phyloP scores from a whole-genome alignment of 257 asterid genomes.

The Primulina huaijiensis region DNA sequence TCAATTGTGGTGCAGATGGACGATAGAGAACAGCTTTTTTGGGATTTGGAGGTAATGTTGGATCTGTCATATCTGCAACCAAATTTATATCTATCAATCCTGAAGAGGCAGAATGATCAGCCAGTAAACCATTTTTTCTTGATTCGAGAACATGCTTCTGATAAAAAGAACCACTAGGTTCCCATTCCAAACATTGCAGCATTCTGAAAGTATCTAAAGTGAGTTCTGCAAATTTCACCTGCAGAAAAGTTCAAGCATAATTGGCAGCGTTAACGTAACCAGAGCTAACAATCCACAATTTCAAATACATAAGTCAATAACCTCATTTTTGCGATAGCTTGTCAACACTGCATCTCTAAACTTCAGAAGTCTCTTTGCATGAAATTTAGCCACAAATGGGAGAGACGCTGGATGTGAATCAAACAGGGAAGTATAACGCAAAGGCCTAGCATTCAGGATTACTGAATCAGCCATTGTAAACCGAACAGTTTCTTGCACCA shows the following conservation, averaged over 20 bases:
- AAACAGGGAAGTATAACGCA: conserved; percentile 63
- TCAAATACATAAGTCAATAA: conserved; percentile 24
- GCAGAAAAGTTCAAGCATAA: conserved; percentile 28
- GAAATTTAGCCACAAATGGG: conserved; percentile 80
- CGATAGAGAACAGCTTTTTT: conserved; percentile 84
- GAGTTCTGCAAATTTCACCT: conserved; percentile 94
- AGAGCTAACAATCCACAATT: conserved; percentile 7
- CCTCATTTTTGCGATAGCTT: conserved; percentile 93
- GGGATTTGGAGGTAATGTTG: conserved; percentile 93
- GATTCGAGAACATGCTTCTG: conserved; percentile 57
- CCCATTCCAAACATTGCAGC: conserved; percentile 99
- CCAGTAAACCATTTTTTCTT: conserved; percentile 54
- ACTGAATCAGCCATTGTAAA: conserved; percentile 63
- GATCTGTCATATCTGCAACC: conserved; percentile 87
- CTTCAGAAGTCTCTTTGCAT: conserved; percentile 87
- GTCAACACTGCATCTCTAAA: conserved; percentile 84
- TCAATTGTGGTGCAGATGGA: conserved; percentile 74
- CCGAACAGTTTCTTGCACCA: conserved; percentile 80
- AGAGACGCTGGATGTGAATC: conserved; percentile 86
- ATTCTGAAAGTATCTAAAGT: conserved; percentile 90
- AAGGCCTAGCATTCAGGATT: conserved; percentile 53
- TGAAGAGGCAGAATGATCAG: conserved; percentile 74
- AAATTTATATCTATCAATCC: conserved; percentile 80
- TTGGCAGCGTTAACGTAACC: conserved; percentile 9
- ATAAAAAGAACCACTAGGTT: conserved; percentile 81